A percentile compares a stretch with the other conserved stretches of the same genome.
phyloP scores from a whole-genome alignment of 176 grass and related monocot species.

The Urochloa ruziziensis region DNA sequence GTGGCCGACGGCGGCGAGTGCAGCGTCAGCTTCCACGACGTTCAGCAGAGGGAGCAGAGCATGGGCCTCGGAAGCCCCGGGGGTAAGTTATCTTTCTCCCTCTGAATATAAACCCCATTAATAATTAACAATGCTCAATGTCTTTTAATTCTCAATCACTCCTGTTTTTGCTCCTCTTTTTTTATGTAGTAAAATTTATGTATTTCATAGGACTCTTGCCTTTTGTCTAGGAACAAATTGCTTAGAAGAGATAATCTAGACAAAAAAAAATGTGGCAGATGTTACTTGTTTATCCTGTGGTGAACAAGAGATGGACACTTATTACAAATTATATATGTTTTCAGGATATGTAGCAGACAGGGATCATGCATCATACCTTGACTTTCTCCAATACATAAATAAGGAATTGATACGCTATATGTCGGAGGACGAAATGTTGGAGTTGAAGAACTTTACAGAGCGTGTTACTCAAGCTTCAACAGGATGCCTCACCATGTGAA shows the following conservation, averaged over 20 bases:
- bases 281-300: not conserved
- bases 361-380: not conserved
- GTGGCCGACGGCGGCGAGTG: constrained; percentile 42
- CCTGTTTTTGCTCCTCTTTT: too few species aligned
- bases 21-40: constrained; percentile 46
- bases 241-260: not conserved
- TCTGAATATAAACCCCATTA: too few species aligned
- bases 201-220: too few species aligned
- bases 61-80: not conserved
- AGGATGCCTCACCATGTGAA: not conserved
- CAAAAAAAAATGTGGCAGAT: not conserved
- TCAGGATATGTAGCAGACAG: not conserved
- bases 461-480: not conserved
- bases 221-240: too few species aligned
- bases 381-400: not conserved
- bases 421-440: not conserved
- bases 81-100: not conserved
- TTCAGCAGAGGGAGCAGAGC: not conserved
- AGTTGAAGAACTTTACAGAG: not conserved
- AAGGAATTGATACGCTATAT: not conserved
- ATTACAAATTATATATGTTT: not conserved
- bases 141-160: too few species aligned
- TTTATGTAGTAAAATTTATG: too few species aligned
- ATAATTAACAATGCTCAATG: too few species aligned
- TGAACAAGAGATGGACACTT: not conserved